Evolutionary conservation across 805 yeast genomes (phyloP), one percentile per base, ranked within the genome.

Genomic region (Zygosaccharomyces pseudorouxii): DNA sequence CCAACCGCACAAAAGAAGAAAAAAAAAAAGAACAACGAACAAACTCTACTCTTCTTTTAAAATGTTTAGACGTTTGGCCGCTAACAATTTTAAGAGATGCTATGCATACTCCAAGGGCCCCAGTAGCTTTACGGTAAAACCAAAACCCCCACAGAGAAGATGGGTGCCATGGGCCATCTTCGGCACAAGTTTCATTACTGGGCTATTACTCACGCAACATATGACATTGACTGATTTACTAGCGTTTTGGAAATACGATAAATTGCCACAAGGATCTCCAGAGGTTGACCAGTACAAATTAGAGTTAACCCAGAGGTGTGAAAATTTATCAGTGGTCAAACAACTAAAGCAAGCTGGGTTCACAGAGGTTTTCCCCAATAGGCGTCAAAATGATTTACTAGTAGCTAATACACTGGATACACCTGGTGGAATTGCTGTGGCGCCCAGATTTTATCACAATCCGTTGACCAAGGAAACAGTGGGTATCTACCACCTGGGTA

Each of bases 371-470:
- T 54, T 57, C 41, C 58, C 61, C 4, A 71, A 60, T 51, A 70
- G 62, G 47, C 77, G 54, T 67, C 78, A 48, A 67, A 75, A 78
- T 55, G 73, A 58, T 57, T 73, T 62, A 50, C 79, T 71, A 77
- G 76, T 65, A 55, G 73, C 55, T 60, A 66, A 68, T 51, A 74
- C 86, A 0, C 68, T 89, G 41, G 69, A 79, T 2, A 77, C 75
- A 2, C 89, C 95, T 0, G 97, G 96, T 6, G 93, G 89, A 0
- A 76, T 92, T 49, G 78, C 87, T 1, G 76, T 88, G 35, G 77
- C 83, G 40, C 95, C 96, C 1, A 70, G 81, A 22, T 74, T 86
- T 11, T 86, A 84, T 57, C 78, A 78, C 54, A 79, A 84, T 50
- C 70, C 75, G 1, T 64, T 70, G 11, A 76, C 78, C 0, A 73